These are phyloP conservation scores for Sabuloglossum arenarium DNA, from an alignment of 495 filamentous ascomycete species.

Conservation along the genomic window DNA sequence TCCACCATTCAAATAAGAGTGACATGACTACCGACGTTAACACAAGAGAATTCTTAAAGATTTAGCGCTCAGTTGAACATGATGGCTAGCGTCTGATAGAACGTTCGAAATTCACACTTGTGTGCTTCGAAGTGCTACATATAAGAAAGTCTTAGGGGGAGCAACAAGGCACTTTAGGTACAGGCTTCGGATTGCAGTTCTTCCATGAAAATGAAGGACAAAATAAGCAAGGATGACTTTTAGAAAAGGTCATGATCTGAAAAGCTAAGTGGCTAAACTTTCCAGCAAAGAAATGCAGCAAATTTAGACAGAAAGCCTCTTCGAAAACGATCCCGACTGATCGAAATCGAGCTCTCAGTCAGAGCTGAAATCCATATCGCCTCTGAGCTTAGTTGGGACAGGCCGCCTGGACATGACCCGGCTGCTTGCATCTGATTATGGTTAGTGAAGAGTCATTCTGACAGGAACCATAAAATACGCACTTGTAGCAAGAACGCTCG, in stretches of 20 bases:
- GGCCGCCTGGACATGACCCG: constrained; percentile 82
- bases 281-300: not conserved
- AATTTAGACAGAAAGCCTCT: not conserved
- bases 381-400: constrained; percentile 47
- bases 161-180: not conserved
- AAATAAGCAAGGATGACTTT: not conserved
- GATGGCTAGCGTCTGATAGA: not conserved
- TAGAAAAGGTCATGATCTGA: not conserved
- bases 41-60: not conserved
- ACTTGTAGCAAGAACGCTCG: constrained; percentile 93
- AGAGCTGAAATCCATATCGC: not conserved
- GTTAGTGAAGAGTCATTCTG: constrained; percentile 8
- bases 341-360: not conserved
- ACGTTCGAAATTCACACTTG: not conserved
- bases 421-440: constrained; percentile 54
- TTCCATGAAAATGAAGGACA: not conserved
- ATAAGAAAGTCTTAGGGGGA: not conserved
- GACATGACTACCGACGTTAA: not conserved
- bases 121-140: not conserved
- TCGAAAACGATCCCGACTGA: not conserved
- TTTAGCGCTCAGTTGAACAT: not conserved
- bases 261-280: not conserved
- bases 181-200: not conserved
- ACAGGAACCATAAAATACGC: constrained; percentile 5
- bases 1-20: not conserved